Conservation (phyloP, 345 rosid species). For the Aquilaria malaccensis region DNA sequence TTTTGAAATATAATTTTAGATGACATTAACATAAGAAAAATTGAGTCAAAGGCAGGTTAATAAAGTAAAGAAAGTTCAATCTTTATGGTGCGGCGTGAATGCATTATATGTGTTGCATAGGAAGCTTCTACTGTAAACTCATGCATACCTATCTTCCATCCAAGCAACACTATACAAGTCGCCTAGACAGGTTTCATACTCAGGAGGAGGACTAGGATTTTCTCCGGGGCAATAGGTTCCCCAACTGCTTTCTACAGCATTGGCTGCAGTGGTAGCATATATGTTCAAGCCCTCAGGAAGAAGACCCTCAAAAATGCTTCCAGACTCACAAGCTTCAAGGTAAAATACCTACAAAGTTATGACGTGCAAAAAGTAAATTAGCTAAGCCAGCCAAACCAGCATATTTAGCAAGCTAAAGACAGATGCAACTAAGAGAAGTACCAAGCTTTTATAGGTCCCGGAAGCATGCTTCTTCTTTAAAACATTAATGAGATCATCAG, state of each 20-base stretch:
- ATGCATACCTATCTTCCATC: slow-evolving; percentile 94
- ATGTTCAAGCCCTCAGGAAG: slow-evolving; percentile 87
- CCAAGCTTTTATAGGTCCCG: slow-evolving; percentile 80
- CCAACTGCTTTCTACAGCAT: slow-evolving; percentile 97
- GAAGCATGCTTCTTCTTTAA: slow-evolving; percentile 78
- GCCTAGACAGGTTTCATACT: slow-evolving; percentile 93
- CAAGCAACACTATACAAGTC: slow-evolving; percentile 95
- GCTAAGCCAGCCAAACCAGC: slow-evolving; percentile 2
- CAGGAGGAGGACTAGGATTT: slow-evolving; percentile 78
- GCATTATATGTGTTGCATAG: too few relatives aligned
- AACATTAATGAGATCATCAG: slow-evolving; percentile 61
- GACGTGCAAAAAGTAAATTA: neutral
- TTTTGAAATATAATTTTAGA: too few relatives aligned
- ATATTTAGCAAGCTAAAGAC: neutral
- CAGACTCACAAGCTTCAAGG: slow-evolving; percentile 99
- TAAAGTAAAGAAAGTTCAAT: too few relatives aligned
- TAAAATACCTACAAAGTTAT: slow-evolving; percentile 69
- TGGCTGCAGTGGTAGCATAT: slow-evolving; percentile 92
- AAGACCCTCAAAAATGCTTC: slow-evolving; percentile 97
- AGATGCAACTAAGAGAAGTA: slow-evolving; percentile 17
- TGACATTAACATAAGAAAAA: too few relatives aligned
- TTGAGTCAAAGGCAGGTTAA: too few relatives aligned
- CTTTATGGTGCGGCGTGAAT: too few relatives aligned
- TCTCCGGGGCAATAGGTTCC: slow-evolving; percentile 98
- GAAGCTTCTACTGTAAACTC: neutral